Percentiles rank a stretch among this genome's conserved stretches.
phyloP scores from a whole-genome alignment of 1,284 basidiomycete species.

The Ceratobasidium sp. region DNA sequence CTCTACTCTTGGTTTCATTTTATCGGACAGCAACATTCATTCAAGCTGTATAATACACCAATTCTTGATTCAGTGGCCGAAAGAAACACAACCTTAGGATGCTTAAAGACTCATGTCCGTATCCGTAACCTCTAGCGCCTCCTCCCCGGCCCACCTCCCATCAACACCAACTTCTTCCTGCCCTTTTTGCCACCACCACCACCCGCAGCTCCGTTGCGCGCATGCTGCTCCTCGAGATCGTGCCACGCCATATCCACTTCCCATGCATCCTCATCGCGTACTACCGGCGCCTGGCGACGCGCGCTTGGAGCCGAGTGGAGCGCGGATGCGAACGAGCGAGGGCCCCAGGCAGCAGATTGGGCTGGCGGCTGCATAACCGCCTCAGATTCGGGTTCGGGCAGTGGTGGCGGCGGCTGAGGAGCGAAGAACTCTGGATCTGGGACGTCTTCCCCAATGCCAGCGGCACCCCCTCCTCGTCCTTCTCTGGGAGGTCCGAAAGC shows the following conservation, averaged over 20 bases:
- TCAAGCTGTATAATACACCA: neutral
- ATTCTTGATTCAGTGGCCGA: neutral
- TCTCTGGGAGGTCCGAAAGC: slow-evolving; percentile 40
- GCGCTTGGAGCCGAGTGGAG: slow-evolving; percentile 58
- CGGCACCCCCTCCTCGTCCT: slow-evolving; percentile 41
- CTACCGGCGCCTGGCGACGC: slow-evolving; percentile 48
- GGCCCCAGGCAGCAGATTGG: slow-evolving; percentile 70
- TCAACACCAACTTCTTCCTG: slow-evolving; percentile 72
- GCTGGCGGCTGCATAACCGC: slow-evolving; percentile 50
- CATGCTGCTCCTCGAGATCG: slow-evolving; percentile 69
- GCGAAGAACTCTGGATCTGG: slow-evolving; percentile 51
- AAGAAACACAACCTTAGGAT: neutral
- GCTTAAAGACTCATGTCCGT: neutral
- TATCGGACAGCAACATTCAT: slow-evolving; percentile 6
- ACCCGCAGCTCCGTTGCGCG: slow-evolving; percentile 55
- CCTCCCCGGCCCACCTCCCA: slow-evolving; percentile 61
- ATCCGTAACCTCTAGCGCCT: slow-evolving; percentile 23
- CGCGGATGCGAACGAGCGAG: slow-evolving; percentile 79
- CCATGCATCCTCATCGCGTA: slow-evolving; percentile 68
- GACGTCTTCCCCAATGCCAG: slow-evolving; percentile 52
- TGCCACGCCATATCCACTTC: slow-evolving; percentile 84
- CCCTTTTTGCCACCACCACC: slow-evolving; percentile 65
- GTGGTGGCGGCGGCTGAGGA: slow-evolving; percentile 50
- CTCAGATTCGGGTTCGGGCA: slow-evolving; percentile 50
- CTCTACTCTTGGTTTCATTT: neutral